Evolutionary conservation across 352 stramenopile genomes (phyloP), one percentile per base, ranked within the genome.

Genomic region (Phytopythium sindhum): DNA sequence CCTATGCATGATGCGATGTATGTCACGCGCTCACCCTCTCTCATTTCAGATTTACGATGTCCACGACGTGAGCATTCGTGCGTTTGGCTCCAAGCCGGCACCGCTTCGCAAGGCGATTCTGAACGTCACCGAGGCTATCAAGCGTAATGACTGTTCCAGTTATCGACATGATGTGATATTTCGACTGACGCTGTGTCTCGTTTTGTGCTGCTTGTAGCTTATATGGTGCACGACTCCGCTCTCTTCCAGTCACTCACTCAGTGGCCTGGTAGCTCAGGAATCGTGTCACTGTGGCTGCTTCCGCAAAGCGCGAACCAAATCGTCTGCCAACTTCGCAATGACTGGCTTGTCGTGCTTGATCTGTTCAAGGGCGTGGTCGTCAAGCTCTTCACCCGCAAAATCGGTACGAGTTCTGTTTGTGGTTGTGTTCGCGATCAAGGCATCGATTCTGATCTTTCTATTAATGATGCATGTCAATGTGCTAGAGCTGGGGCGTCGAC

Each of bases 331-430:
- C 66, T 93, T 9, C 77, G 79, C 11, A 93, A 90, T 44, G 81
- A 91, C 62, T 92, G 84, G 84, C 61, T 90, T 21, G 69, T 89
- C 24, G 66, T 86, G 14, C 47, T 90, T 6, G 84, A 92, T 56
- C 74, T 75, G 28, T 56, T 78, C 14, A 57, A 39, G 24, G 68
- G 74, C 11, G 56, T 60, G 0, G 59, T 88, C 28, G n/a, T 78
- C 21, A 88, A 88, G 62, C 64, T 90, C 5, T 77, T 89, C 53
- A 88, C 80, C 5, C 80, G 81, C 29, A 56, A 83, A 41, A 79
- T 74, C 74, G 74, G 81, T 84, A 69, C 21, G 58, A n/a, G 42
- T 10, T 1, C 52, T 23, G 21, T 4, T 53, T 2, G 0, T 57
- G 28, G 4, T 42, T 28, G 28, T 0, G 3, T 37, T 15, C 5